Conservation (phyloP, 2,329 filamentous ascomycete species). For the Scedosporium apiospermum region DNA sequence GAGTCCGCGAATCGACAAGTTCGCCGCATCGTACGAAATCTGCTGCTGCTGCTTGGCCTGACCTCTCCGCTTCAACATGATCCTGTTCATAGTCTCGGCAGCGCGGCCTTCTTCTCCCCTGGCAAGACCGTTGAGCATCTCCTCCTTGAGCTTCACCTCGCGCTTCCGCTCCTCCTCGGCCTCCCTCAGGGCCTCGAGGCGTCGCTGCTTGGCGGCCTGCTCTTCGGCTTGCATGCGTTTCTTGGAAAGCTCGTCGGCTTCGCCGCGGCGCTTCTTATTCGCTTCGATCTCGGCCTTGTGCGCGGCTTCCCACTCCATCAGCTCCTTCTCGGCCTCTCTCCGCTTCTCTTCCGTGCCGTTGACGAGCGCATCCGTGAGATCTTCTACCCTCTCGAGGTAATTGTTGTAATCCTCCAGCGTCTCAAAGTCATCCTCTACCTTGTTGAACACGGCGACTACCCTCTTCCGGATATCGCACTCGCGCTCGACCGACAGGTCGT, state of each 20-base stretch:
- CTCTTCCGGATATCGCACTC: conserved; percentile 85
- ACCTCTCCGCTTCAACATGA: conserved; percentile 65
- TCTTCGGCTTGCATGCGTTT: conserved; percentile 53
- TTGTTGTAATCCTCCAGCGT: conserved; percentile 77
- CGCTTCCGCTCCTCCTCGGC: conserved; percentile 61
- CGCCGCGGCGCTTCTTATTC: conserved; percentile 44
- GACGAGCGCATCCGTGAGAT: conserved; percentile 81
- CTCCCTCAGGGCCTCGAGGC: conserved; percentile 55
- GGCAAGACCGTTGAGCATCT: conserved; percentile 62
- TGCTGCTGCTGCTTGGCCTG: conserved; percentile 29
- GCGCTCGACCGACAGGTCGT: conserved; percentile 76
- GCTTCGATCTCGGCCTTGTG: conserved; percentile 61
- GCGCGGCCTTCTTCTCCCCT: conserved; percentile 51
- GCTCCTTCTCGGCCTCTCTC: conserved; percentile 31
- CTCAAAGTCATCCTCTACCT: conserved; percentile 84
- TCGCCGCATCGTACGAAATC: conserved; percentile 23
- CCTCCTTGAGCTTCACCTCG: conserved; percentile 53
- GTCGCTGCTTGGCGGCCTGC: conserved; percentile 50
- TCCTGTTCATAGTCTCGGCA: conserved; percentile 45
- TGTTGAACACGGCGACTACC: conserved; percentile 74
- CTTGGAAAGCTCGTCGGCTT: conserved; percentile 44
- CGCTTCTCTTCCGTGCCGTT: conserved; percentile 58
- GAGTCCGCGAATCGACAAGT: conserved; percentile 68
- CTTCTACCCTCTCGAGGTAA: conserved; percentile 88
- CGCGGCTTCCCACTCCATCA: conserved; percentile 57